phyloP scores from a whole-genome alignment of 345 rosid genomes.

The Syzygium jambos region DNA sequence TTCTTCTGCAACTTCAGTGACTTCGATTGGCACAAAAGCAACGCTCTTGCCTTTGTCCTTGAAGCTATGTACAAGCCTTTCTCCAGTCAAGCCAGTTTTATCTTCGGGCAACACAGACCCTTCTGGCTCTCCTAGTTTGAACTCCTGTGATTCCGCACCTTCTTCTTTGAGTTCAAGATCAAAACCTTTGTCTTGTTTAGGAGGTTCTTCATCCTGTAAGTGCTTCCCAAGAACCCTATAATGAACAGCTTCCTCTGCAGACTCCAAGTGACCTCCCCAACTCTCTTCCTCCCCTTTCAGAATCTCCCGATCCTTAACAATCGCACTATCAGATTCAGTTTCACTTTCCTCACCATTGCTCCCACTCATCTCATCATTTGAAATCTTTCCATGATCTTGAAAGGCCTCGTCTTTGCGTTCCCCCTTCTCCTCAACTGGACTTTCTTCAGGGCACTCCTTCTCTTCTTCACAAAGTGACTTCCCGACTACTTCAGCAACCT shows the following conservation, averaged over 20 bases:
- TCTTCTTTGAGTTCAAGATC: slow-evolving; percentile 31
- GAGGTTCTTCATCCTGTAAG: slow-evolving; percentile 14
- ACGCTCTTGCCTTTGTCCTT: slow-evolving; percentile 66
- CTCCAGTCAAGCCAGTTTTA: slow-evolving; percentile 14
- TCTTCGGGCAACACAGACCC: slow-evolving; percentile 15
- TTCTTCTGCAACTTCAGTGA: slow-evolving; percentile 26
- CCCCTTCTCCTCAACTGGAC: slow-evolving; percentile 10
- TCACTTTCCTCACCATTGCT: slow-evolving; percentile 6
- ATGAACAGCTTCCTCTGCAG: slow-evolving; percentile 20
- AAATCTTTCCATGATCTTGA: slow-evolving; percentile 16
- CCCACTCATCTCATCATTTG: slow-evolving; percentile 7
- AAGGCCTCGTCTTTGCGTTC: slow-evolving; percentile 20
- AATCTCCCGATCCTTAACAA: slow-evolving; percentile 9
- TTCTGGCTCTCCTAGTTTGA: slow-evolving; percentile 17
- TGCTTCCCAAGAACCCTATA: slow-evolving; percentile 20
- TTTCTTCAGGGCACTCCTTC: slow-evolving; percentile 12
- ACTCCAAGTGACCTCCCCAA: slow-evolving; percentile 10
- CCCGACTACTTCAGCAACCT: slow-evolving; percentile 8
- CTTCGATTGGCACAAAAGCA: slow-evolving; percentile 25
- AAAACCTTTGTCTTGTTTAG: slow-evolving; percentile 19
- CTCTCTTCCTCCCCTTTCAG: slow-evolving; percentile 16
- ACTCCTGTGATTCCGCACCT: slow-evolving; percentile 20
- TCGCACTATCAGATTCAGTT: slow-evolving; percentile 4
- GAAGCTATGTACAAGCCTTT: slow-evolving; percentile 15
- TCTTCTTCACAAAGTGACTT: slow-evolving; percentile 1